Base-by-base conservation (phyloP, 345 rosid genomes). In the Diplotaxis tenuifolia region DNA sequence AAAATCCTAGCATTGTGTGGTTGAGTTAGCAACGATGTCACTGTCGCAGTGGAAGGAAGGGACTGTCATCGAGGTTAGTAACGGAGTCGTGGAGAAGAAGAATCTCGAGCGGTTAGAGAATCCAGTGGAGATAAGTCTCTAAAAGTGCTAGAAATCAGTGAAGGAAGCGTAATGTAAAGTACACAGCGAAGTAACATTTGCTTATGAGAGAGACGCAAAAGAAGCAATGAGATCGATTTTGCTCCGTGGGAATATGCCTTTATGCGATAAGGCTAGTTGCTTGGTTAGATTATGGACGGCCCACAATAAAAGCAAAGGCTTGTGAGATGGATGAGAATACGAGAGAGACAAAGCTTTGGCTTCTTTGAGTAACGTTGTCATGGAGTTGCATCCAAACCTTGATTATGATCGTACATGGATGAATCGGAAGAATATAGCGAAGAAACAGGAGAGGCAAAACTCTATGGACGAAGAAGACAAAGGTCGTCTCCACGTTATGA, bases 91-190 rank as follows among this genome's bases (percentile, higher is more conserved):
- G 3, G 62, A 84, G n/a, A 88, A 90, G 62, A 40, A 25, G 34
- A 63, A 81, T 34, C 94, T 90, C 14, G 88, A 88, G 7, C 56
- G 62, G 2, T 79, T 90, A 0, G 83, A 80, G 57, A 25, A 52
- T 4, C 38, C 88, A 4, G 88, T 80, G 15, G 69, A 65, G 61
- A 31, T 87, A 54, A 83, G 86, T 21, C 65, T 62, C 47, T 57
- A 63, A 9, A 77, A 71, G 21, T 85, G 84, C 10, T 16, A n/a
- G n/a, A n/a, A n/a, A 25, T 82, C 88, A 15, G 81, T 92, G 84
- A 81, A 77, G 67, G 71, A 38, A 10, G 95, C 93, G 0, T 89
- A 81, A 22, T 65, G 82, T 86, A 28, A 89, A 87, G 60, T 89
- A 88, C 14, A 79, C 88, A 4, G 74, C 82, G 29, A 83, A 68